phyloP scores from a whole-genome alignment of 2,329 filamentous ascomycete species.

The Ceratocystis colombiana region DNA sequence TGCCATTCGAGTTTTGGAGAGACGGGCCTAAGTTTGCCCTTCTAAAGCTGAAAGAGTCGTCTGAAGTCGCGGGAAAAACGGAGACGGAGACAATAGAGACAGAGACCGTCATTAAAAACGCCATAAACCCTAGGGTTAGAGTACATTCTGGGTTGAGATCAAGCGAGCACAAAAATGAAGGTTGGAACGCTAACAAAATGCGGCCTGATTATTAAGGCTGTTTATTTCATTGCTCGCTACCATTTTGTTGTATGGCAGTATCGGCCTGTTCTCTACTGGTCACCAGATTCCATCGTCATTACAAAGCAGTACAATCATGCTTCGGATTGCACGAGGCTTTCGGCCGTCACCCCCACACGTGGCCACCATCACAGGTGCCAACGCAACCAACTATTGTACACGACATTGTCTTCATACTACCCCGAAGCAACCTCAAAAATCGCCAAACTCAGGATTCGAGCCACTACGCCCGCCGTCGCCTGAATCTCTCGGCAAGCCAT shows the following conservation, averaged over 20 bases:
- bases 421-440: background rate
- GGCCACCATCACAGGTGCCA: background rate
- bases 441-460: constrained; percentile 38
- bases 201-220: background rate
- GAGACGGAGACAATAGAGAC: background rate
- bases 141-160: background rate
- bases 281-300: background rate
- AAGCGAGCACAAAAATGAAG: background rate
- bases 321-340: background rate
- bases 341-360: background rate
- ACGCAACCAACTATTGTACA: background rate
- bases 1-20: background rate
- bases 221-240: background rate
- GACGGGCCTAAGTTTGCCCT: background rate
- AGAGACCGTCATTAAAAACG: too few species aligned
- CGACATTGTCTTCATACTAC: background rate
- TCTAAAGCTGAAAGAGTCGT: background rate
- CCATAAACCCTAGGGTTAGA: background rate
- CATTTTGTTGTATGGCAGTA: background rate
- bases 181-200: background rate
- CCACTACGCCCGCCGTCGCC: constrained; percentile 69
- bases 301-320: background rate
- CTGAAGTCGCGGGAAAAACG: background rate
- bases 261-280: background rate
- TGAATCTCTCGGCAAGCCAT: constrained; percentile 62